These are phyloP conservation scores for Penicillium maclennaniae DNA, from an alignment of 495 filamentous ascomycete genomes.

Conservation along the genomic window DNA sequence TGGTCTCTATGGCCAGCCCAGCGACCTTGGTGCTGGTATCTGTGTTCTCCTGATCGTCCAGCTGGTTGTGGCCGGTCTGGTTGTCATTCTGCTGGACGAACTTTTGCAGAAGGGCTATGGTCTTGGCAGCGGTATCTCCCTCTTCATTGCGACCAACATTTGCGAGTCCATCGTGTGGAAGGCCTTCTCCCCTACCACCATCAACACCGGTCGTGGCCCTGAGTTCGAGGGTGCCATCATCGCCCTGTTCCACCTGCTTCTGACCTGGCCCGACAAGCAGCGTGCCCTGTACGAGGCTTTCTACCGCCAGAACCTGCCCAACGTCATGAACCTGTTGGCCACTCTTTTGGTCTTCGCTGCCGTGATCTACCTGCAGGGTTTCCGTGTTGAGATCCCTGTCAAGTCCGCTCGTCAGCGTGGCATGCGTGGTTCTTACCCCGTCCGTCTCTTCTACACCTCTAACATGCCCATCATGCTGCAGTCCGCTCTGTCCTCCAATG, in stretches of 20 bases:
- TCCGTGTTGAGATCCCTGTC: constrained; percentile 99
- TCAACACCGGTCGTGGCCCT: constrained; percentile 98
- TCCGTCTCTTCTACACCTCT: constrained; percentile 64
- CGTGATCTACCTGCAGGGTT: constrained; percentile 99
- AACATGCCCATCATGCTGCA: constrained; percentile 99
- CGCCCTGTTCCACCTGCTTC: constrained; percentile 93
- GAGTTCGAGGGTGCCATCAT: constrained; percentile 99
- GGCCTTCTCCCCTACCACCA: constrained; percentile 97
- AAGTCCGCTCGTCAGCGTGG: constrained; percentile 99
- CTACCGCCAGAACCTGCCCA: constrained; percentile 98
- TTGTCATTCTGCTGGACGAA: constrained; percentile 99
- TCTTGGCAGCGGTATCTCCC: constrained; percentile 94
- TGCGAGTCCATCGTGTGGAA: constrained; percentile 99
- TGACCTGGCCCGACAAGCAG: constrained; percentile 99
- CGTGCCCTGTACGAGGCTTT: constrained; percentile 96
- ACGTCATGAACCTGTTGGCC: constrained; percentile 97
- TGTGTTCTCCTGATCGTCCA: constrained; percentile 97
- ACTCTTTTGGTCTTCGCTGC: constrained; percentile 91
- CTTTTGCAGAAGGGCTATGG: constrained; percentile 99
- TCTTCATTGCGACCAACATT: constrained; percentile 99
- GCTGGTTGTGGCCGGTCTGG: constrained; percentile 91
- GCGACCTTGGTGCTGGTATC: constrained; percentile 94
- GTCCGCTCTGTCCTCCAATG: constrained; percentile 95
- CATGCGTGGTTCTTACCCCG: constrained; percentile 77
- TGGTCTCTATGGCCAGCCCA: constrained; percentile 94